Conservation (phyloP, 257 asterid species). For the Capsicum baccatum region DNA sequence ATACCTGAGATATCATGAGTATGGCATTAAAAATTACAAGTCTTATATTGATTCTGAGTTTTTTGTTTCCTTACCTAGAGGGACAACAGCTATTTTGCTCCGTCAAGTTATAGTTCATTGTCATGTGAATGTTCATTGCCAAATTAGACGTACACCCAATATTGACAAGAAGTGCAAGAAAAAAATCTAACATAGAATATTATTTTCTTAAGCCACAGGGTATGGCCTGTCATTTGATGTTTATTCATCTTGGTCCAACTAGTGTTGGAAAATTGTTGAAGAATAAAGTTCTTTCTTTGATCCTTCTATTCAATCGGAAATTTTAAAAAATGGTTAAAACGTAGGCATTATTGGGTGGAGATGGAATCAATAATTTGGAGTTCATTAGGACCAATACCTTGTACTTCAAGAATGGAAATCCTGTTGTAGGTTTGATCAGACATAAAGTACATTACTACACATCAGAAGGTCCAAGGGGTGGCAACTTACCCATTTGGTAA, state of each 20-base stretch:
- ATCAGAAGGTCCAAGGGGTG: neutral
- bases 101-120: neutral
- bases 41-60: neutral
- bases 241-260: neutral
- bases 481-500: neutral
- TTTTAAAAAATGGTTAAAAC: neutral
- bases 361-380: neutral
- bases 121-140: neutral
- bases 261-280: neutral
- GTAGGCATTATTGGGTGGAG: neutral
- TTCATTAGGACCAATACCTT: neutral
- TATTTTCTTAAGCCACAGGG: neutral
- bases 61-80: neutral
- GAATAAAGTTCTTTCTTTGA: neutral
- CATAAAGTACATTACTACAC: neutral
- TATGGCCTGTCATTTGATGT: neutral
- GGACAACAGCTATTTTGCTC: neutral
- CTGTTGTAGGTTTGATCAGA: neutral
- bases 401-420: neutral
- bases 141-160: neutral
- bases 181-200: neutral
- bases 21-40: neutral
- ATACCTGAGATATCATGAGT: neutral
- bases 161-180: neutral
- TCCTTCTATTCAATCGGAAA: neutral